Conservation (phyloP, 2,329 filamentous ascomycete species). For the Rugonectria rugulosa region DNA sequence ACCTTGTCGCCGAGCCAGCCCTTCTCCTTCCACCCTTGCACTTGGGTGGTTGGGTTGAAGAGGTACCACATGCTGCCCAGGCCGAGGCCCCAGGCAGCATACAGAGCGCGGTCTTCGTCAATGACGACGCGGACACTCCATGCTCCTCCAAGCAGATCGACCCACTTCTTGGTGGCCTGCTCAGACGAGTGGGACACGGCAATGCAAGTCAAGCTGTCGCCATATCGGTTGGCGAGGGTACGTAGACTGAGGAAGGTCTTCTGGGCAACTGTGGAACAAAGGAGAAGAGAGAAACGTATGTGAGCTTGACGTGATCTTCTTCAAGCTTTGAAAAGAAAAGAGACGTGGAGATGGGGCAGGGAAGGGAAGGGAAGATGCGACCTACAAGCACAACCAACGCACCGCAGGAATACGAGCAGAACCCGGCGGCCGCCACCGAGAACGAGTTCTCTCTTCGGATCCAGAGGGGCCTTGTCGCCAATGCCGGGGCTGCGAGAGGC, state of each 20-base stretch:
- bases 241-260: slow-evolving; percentile 65
- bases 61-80: slow-evolving; percentile 59
- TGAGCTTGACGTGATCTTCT: neutral
- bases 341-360: slow-evolving; percentile 7
- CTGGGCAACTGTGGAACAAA: slow-evolving; percentile 54
- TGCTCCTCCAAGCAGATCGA: slow-evolving; percentile 63
- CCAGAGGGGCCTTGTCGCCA: slow-evolving; percentile 57
- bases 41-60: slow-evolving; percentile 61
- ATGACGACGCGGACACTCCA: slow-evolving; percentile 64
- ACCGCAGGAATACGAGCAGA: slow-evolving; percentile 61
- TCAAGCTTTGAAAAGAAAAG: slow-evolving; percentile 6
- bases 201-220: slow-evolving; percentile 59
- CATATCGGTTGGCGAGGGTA: slow-evolving; percentile 60
- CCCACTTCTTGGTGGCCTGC: slow-evolving; percentile 63
- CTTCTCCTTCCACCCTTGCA: slow-evolving; percentile 61
- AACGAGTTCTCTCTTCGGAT: slow-evolving; percentile 53
- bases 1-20: slow-evolving; percentile 62
- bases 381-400: slow-evolving; percentile 64
- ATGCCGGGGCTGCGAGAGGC: slow-evolving; percentile 52
- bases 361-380: slow-evolving; percentile 20
- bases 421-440: slow-evolving; percentile 54
- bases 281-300: neutral
- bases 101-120: slow-evolving; percentile 63
- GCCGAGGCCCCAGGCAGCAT: slow-evolving; percentile 67
- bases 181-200: slow-evolving; percentile 67